Percentiles rank a stretch among this genome's conserved stretches.
Conservation (phyloP, 1,284 basidiomycete species). For the Cutaneotrichosporon spelunceum region DNA sequence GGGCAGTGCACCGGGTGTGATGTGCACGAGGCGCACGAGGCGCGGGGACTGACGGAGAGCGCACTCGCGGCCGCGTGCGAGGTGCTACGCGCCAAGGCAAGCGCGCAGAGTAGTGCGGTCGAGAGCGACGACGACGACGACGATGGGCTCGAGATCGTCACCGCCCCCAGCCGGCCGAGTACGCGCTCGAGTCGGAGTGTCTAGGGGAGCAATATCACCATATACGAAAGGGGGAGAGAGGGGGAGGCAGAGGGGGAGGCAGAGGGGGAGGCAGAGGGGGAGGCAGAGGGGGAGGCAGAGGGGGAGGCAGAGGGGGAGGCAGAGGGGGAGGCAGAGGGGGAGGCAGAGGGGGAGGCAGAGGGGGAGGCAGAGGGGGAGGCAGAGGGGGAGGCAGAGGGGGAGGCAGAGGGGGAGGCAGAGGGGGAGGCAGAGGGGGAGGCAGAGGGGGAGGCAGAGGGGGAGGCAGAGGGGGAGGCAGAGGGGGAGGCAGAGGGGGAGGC, state of each 20-base stretch:
- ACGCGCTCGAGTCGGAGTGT: not conserved
- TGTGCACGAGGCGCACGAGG: not conserved
- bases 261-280: not conserved
- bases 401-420: not conserved
- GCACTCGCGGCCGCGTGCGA: constrained; percentile 23
- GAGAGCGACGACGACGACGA: constrained; percentile 18
- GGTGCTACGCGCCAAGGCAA: constrained; percentile 12
- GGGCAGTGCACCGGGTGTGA: constrained; percentile 20
- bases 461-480: too few relatives aligned
- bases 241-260: too few relatives aligned
- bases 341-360: too few relatives aligned
- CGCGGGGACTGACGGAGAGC: constrained; percentile 28
- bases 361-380: too few relatives aligned
- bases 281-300: too few relatives aligned
- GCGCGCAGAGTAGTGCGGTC: constrained; percentile 3
- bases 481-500: too few relatives aligned
- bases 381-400: too few relatives aligned
- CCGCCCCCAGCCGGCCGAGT: not conserved
- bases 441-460: too few relatives aligned
- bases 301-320: too few relatives aligned
- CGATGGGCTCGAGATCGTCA: constrained; percentile 22
- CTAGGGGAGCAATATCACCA: not conserved
- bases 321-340: too few relatives aligned
- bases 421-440: too few relatives aligned
- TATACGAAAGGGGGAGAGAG: too few relatives aligned